A percentile compares a stretch with the other conserved stretches of the same genome.
phyloP scores from a whole-genome alignment of 140 eudicot species.

The Ambrosia hybrid region DNA sequence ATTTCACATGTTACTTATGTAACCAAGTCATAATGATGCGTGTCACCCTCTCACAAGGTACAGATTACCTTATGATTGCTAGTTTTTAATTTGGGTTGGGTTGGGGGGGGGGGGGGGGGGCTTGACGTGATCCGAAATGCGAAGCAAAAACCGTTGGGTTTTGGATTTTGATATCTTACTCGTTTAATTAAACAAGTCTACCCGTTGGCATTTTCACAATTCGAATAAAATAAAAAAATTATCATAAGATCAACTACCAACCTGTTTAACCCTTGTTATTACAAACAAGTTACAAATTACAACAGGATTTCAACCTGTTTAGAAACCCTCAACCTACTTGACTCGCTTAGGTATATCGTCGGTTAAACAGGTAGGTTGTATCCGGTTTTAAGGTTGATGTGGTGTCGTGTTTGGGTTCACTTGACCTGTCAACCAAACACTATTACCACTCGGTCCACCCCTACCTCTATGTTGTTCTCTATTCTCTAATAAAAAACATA shows the following conservation, averaged over 20 bases:
- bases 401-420: not conserved
- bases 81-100: too few relatives aligned
- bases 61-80: not conserved
- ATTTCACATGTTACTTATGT: not conserved
- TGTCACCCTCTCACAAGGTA: not conserved
- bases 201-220: too few relatives aligned
- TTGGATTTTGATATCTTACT: too few relatives aligned
- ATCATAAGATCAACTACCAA: too few relatives aligned
- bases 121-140: too few relatives aligned
- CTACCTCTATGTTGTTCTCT: too few relatives aligned
- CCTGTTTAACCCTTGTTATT: not conserved
- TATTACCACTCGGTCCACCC: not conserved
- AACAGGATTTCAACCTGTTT: not conserved
- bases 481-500: not conserved
- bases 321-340: not conserved
- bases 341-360: not conserved
- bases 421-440: not conserved
- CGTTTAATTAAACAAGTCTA: too few relatives aligned
- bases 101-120: too few relatives aligned
- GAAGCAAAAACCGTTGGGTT: too few relatives aligned
- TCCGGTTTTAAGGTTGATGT: not conserved
- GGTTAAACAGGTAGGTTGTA: not conserved
- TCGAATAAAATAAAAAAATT: too few relatives aligned
- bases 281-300: not conserved
- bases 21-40: not conserved